These are phyloP conservation scores for Lepiota venenata DNA, from an alignment of 768 basidiomycete genomes.

Conservation along the genomic window DNA sequence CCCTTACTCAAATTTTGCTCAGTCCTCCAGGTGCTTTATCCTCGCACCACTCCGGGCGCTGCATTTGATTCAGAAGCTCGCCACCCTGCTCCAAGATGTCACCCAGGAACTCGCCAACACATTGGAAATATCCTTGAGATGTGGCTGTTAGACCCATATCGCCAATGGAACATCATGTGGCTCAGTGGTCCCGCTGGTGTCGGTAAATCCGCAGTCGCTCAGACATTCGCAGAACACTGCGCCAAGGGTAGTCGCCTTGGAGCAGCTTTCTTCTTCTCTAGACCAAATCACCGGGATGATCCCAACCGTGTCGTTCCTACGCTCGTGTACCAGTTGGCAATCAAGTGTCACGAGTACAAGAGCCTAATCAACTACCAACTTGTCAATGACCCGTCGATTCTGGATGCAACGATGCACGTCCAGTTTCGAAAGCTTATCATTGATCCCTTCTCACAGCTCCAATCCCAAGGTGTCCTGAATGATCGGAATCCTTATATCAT, in stretches of 20 bases:
- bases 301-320: neutral
- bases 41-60: no score
- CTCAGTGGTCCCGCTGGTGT: slow-evolving; percentile 4
- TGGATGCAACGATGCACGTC: no score
- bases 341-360: no score
- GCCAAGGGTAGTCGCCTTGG: neutral
- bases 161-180: neutral
- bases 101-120: neutral
- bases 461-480: no score
- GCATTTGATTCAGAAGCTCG: neutral
- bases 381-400: no score
- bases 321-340: no score
- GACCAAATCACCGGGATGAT: neutral
- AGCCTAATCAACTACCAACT: no score
- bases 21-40: no score
- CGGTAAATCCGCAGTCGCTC: slow-evolving; percentile 11
- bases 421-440: slow-evolving; percentile 8
- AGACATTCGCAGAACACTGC: neutral
- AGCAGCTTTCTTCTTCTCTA: slow-evolving; percentile 11
- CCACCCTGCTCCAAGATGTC: neutral
- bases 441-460: neutral
- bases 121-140: neutral
- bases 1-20: no score
- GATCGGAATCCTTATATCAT: neutral
- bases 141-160: neutral